phyloP scores from a whole-genome alignment of 2,329 filamentous ascomycete genomes.

The Ceratocystis huliohia region DNA sequence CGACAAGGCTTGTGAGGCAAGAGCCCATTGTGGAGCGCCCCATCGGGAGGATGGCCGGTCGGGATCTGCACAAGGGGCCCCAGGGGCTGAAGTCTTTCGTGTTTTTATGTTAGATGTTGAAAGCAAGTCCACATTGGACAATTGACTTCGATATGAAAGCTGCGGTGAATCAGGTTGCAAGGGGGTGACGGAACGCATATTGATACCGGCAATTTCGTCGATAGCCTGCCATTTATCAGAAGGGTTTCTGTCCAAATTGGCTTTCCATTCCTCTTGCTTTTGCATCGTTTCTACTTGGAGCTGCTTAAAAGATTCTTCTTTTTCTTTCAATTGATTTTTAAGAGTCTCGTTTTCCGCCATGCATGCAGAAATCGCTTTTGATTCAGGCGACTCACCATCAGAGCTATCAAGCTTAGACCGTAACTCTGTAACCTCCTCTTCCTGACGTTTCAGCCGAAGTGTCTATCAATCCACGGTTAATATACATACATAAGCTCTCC shows the following conservation, averaged over 20 bases:
- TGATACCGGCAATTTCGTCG: slow-evolving; percentile 5
- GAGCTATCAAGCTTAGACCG: slow-evolving; percentile 31
- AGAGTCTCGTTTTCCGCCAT: slow-evolving; percentile 7
- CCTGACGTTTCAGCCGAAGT: slow-evolving; percentile 44
- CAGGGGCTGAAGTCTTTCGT: slow-evolving; percentile 1
- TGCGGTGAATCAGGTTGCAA: slow-evolving; percentile 15
- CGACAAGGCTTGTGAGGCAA: neutral
- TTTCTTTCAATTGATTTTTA: slow-evolving; percentile 2
- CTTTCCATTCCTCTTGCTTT: slow-evolving; percentile 8
- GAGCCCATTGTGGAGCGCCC: slow-evolving; percentile 1
- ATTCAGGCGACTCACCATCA: neutral
- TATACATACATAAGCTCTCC: neutral
- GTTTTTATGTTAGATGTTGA: slow-evolving; percentile 2
- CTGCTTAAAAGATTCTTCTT: neutral
- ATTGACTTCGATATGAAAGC: neutral
- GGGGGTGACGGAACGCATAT: neutral
- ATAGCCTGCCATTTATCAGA: slow-evolving; percentile 3
- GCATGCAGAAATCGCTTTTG: neutral
- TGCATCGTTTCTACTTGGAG: slow-evolving; percentile 12
- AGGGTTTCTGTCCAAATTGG: neutral
- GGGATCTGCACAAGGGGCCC: neutral
- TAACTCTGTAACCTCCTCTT: slow-evolving; percentile 70
- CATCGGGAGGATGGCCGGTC: slow-evolving; percentile 15
- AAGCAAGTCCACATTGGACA: slow-evolving; percentile 12
- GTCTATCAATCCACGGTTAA: neutral